These are phyloP conservation scores for Vigna nakashimae DNA, from an alignment of 306 rosid genomes.

Conservation along the genomic window DNA sequence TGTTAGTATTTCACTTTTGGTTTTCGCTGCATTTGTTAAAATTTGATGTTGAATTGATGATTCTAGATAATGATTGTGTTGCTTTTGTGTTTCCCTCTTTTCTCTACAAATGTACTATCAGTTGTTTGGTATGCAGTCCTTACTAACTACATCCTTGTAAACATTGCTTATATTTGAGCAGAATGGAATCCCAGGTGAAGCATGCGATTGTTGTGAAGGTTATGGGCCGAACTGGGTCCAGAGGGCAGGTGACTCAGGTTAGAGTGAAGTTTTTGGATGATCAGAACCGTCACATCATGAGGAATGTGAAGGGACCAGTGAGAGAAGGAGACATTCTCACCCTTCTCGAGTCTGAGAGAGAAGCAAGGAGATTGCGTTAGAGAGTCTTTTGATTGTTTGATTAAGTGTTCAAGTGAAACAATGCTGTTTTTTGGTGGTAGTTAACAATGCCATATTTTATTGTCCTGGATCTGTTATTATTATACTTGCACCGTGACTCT, in stretches of 20 bases:
- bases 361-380: slow-evolving; percentile 66
- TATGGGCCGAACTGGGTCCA: not conserved
- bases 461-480: slow-evolving; percentile 3
- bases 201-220: not conserved
- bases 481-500: slow-evolving; percentile 17
- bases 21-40: not conserved
- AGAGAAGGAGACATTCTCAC: slow-evolving; percentile 36
- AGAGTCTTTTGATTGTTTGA: slow-evolving; percentile 17
- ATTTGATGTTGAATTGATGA: not conserved
- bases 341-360: slow-evolving; percentile 62
- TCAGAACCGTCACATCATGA: slow-evolving; percentile 12
- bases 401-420: slow-evolving; percentile 5
- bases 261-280: slow-evolving; percentile 15
- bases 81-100: not conserved
- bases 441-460: slow-evolving; percentile 11
- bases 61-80: not conserved
- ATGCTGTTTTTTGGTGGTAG: not conserved
- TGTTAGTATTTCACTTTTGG: not conserved
- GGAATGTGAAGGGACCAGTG: not conserved
- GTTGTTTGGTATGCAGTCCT: not conserved
- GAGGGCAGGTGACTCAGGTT: slow-evolving; percentile 1
- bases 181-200: slow-evolving; percentile 6
- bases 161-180: not conserved
- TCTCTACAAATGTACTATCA: not conserved
- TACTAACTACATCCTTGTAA: not conserved